Conservation (phyloP, 306 rosid species). For the Carpinus viminea region DNA sequence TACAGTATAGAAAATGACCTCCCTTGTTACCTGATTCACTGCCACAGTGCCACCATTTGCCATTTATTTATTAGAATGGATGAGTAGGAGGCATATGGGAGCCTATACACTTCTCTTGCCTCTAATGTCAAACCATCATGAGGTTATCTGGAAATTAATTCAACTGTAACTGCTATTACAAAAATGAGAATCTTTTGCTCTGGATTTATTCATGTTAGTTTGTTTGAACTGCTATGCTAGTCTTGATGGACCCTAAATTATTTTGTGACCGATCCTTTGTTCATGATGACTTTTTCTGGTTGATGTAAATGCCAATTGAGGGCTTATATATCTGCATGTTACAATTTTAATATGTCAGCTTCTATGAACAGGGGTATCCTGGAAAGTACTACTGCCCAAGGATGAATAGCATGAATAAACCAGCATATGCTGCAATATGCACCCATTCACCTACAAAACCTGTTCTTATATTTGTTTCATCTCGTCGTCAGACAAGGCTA, state of each 20-base stretch:
- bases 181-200: slow-evolving; percentile 1
- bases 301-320: slow-evolving; percentile 13
- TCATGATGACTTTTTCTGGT: background rate
- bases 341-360: background rate
- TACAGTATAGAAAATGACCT: background rate
- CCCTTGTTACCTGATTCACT: background rate
- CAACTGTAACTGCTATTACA: background rate
- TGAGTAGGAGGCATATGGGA: background rate
- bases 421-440: slow-evolving; percentile 95
- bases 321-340: background rate
- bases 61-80: slow-evolving; percentile 1
- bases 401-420: slow-evolving; percentile 99
- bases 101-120: background rate
- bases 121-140: background rate
- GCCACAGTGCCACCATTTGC: background rate
- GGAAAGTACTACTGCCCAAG: slow-evolving; percentile 98
- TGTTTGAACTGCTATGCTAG: background rate
- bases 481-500: slow-evolving; percentile 96
- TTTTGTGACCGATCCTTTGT: background rate
- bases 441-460: slow-evolving; percentile 97
- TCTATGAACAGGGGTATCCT: slow-evolving; percentile 77
- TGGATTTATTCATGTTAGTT: background rate
- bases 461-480: slow-evolving; percentile 95
- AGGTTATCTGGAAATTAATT: background rate
- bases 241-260: background rate